A percentile compares a stretch with the other conserved stretches of the same genome.
Evolutionary conservation across 768 basidiomycete genomes (phyloP).

Genomic region (Amanita rubescens): DNA sequence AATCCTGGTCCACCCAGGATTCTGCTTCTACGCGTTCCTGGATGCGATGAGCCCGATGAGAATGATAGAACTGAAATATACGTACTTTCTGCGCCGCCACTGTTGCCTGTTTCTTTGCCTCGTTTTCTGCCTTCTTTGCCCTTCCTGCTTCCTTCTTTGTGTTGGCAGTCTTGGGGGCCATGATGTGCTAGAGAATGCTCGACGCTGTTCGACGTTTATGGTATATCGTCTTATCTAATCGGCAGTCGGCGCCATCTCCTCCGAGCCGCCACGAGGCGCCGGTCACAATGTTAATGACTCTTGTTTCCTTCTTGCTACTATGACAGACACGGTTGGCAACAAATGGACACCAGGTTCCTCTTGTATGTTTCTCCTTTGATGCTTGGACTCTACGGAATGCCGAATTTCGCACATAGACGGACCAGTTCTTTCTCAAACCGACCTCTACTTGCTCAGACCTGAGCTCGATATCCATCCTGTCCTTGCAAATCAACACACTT

Average conservation of each 20-base stretch:
- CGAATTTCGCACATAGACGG: neutral
- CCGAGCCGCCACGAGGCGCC: neutral
- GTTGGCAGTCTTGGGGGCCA: conserved; percentile 87
- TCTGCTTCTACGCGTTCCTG: conserved; percentile 70
- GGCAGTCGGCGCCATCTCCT: neutral
- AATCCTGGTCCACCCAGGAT: conserved; percentile 57
- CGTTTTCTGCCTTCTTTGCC: conserved; percentile 90
- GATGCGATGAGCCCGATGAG: conserved; percentile 2
- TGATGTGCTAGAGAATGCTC: conserved; percentile 20
- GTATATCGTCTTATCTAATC: conserved; percentile 16
- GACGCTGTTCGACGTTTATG: neutral
- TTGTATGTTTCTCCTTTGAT: conserved; percentile 2
- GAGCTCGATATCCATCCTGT: conserved; percentile 71
- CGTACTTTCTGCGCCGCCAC: conserved; percentile 54
- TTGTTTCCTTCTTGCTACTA: neutral
- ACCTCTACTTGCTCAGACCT: conserved; percentile 69
- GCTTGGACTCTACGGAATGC: neutral
- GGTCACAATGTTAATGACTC: neutral
- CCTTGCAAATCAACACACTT: conserved; percentile 41
- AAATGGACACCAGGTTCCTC: conserved; percentile 9
- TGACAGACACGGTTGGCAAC: neutral
- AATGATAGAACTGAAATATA: neutral
- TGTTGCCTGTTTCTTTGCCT: conserved; percentile 66
- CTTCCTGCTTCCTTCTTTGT: conserved; percentile 88
- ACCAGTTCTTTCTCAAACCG: conserved; percentile 31